These are phyloP conservation scores for Groenewaldozyma sp. DNA, from an alignment of 1,139 yeast species.

Conservation along the genomic window DNA sequence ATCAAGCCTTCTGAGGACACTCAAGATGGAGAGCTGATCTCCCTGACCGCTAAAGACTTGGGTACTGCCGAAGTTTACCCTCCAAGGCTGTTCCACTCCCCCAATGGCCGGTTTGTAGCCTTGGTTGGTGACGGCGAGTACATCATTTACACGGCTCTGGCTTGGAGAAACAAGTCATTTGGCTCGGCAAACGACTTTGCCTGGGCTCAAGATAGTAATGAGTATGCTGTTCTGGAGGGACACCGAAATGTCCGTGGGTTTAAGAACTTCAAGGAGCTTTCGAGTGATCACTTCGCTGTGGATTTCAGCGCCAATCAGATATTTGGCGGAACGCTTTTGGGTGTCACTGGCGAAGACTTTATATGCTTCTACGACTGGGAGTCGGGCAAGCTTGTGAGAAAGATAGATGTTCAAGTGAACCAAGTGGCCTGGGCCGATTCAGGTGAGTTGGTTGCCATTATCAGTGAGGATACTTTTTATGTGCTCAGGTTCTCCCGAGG, in stretches of 20 bases:
- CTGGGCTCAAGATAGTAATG: conserved; percentile 88
- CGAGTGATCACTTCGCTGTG: conserved; percentile 45
- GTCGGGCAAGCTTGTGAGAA: conserved; percentile 68
- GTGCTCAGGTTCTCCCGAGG: conserved; percentile 67
- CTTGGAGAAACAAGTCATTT: conserved; percentile 94
- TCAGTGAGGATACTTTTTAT: conserved; percentile 72
- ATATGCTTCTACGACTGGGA: conserved; percentile 94
- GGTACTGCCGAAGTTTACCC: conserved; percentile 93
- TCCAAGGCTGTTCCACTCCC: conserved; percentile 77
- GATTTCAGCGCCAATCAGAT: conserved; percentile 71
- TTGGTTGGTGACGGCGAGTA: conserved; percentile 98
- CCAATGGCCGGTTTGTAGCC: conserved; percentile 94
- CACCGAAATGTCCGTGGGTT: conserved; percentile 56
- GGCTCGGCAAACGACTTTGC: conserved; percentile 87
- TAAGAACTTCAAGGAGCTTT: conserved; percentile 77
- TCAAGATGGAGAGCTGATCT: conserved; percentile 66
- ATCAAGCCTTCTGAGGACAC: conserved; percentile 57
- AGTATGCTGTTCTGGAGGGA: conserved; percentile 75
- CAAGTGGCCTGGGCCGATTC: conserved; percentile 90
- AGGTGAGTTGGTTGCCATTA: conserved; percentile 77
- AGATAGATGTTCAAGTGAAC: conserved; percentile 58
- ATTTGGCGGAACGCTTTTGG: conserved; percentile 79
- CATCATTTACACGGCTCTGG: conserved; percentile 90
- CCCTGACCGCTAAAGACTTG: conserved; percentile 74
- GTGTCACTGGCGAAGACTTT: conserved; percentile 50